phyloP scores from a whole-genome alignment of 2,329 filamentous ascomycete genomes.

The Penicillium capsulatum region DNA sequence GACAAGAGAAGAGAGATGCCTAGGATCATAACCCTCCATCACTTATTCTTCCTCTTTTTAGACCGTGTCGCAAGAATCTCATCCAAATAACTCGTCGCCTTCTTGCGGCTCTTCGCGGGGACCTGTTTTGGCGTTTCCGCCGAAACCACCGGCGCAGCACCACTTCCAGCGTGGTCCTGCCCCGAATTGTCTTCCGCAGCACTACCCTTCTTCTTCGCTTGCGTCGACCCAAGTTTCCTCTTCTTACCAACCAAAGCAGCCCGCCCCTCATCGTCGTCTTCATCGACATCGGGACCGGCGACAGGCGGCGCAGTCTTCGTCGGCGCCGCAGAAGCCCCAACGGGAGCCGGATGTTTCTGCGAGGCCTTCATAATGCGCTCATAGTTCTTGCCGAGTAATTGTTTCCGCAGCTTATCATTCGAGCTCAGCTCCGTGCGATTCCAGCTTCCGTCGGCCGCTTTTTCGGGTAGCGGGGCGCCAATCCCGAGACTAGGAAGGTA shows the following conservation, averaged over 20 bases:
- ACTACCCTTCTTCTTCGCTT: conserved; percentile 2
- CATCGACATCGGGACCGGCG: conserved; percentile 20
- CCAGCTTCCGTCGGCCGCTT: conserved; percentile 38
- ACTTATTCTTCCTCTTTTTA: conserved; percentile 49
- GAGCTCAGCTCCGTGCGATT: conserved; percentile 40
- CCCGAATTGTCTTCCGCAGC: conserved; percentile 1
- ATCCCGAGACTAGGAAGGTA: conserved; percentile 42
- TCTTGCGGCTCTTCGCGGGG: conserved; percentile 33
- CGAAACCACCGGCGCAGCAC: conserved; percentile 3
- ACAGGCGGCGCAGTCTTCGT: conserved; percentile 22
- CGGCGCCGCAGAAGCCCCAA: conserved; percentile 21
- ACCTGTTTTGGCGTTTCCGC: conserved; percentile 10
- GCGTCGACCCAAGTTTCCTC: conserved; percentile 12
- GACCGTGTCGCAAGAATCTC: conserved; percentile 47
- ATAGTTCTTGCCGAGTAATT: conserved; percentile 44
- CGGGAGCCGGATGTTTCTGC: conserved; percentile 4
- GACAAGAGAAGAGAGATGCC: neutral
- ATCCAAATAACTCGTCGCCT: conserved; percentile 51
- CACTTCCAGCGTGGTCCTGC: neutral
- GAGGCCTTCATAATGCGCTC: conserved; percentile 38
- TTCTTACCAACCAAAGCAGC: conserved; percentile 37
- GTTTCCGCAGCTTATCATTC: conserved; percentile 45
- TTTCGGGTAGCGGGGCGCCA: conserved; percentile 45
- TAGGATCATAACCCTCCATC: neutral
- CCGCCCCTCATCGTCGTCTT: conserved; percentile 42